Conservation (phyloP, 495 filamentous ascomycete genomes). For the Aspergillus asperescens region DNA sequence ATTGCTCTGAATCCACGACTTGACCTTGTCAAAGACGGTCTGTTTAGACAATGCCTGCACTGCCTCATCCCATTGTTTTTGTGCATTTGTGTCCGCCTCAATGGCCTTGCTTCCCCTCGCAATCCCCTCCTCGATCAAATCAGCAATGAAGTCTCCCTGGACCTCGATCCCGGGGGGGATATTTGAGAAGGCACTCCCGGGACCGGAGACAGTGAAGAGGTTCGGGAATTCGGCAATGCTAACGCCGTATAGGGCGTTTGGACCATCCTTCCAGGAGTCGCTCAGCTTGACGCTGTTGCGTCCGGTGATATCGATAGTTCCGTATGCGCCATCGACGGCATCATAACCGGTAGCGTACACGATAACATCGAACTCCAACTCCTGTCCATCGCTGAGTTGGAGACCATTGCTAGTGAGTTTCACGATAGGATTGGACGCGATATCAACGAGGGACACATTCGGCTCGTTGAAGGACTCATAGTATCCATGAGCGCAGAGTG, state of each 20-base stretch:
- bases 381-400: constrained; percentile 25
- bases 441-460: constrained; percentile 46
- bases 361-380: constrained; percentile 29
- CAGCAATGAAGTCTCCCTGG: no score
- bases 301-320: constrained; percentile 25
- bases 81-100: no score
- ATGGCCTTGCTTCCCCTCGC: no score
- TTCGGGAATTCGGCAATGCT: constrained; percentile 21
- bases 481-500: constrained; percentile 46
- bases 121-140: no score
- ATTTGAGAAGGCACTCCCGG: constrained; percentile 36
- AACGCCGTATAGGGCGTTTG: constrained; percentile 21
- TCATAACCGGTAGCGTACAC: constrained; percentile 30
- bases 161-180: constrained; percentile 26
- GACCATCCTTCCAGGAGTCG: constrained; percentile 24
- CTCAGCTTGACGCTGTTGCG: constrained; percentile 15
- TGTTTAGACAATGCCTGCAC: no score
- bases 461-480: constrained; percentile 48
- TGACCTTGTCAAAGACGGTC: no score
- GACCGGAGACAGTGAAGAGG: constrained; percentile 25
- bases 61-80: no score
- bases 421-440: constrained; percentile 35
- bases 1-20: no score
- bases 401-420: constrained; percentile 28
- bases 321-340: constrained; percentile 29